These are phyloP conservation scores for Wickerhamomyces silvicola DNA, from an alignment of 805 yeast species.

Conservation along the genomic window DNA sequence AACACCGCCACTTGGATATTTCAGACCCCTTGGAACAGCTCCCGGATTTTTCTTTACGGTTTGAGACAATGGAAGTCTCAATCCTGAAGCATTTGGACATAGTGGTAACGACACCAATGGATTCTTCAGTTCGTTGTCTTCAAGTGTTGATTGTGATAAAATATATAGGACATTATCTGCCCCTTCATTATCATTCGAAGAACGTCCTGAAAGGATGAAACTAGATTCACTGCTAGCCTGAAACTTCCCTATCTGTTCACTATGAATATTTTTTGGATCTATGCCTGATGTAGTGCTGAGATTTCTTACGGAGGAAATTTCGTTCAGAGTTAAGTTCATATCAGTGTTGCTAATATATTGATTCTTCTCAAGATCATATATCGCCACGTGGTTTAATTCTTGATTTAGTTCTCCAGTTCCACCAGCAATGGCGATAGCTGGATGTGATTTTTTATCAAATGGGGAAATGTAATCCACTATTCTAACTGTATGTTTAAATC, in stretches of 20 bases:
- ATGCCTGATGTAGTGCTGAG: conserved; percentile 4
- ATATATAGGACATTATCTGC: conserved; percentile 15
- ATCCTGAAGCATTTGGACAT: conserved; percentile 25
- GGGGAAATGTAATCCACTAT: conserved; percentile 32
- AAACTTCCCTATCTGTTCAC: conserved; percentile 5
- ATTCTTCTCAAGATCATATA: conserved; percentile 40
- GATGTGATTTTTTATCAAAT: conserved; percentile 32
- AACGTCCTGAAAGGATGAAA: conserved; percentile 14
- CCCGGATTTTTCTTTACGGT: conserved; percentile 11
- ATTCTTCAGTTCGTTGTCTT: conserved; percentile 5
- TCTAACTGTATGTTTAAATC: conserved; percentile 51
- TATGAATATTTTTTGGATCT: conserved; percentile 9
- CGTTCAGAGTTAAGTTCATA: conserved; percentile 19
- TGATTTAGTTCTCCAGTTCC: conserved; percentile 35
- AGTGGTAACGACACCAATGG: conserved; percentile 31
- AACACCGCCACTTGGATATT: conserved; percentile 52
- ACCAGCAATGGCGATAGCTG: conserved; percentile 48
- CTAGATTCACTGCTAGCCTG: conserved; percentile 12
- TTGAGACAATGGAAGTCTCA: conserved; percentile 22
- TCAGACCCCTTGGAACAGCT: conserved; percentile 41
- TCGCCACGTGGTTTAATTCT: conserved; percentile 26
- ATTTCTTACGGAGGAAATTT: conserved; percentile 6
- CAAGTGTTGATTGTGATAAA: conserved; percentile 12
- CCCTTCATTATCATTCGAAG: conserved; percentile 4
- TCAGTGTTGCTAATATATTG: conserved; percentile 15